Conservation (phyloP, 1,284 basidiomycete genomes). For the Ceratobasidium sp. region DNA sequence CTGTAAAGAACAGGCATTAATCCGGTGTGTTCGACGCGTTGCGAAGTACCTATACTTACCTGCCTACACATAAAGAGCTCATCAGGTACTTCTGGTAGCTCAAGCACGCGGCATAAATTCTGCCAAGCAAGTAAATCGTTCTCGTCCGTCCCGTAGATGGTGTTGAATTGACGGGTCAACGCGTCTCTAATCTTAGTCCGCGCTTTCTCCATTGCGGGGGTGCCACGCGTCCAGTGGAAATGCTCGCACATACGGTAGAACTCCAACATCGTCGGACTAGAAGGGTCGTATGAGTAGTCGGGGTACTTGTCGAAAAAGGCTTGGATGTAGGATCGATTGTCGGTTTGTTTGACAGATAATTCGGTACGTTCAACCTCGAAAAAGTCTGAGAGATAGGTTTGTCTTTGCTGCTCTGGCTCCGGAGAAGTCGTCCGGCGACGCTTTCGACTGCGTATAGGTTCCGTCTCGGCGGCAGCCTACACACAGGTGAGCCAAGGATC, state of each 20-base stretch:
- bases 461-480: background rate
- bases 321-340: constrained; percentile 10
- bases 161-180: constrained; percentile 26
- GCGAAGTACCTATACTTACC: background rate
- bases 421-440: constrained; percentile 11
- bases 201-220: constrained; percentile 27
- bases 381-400: background rate
- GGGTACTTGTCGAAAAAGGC: constrained; percentile 14
- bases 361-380: constrained; percentile 24
- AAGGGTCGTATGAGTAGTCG: constrained; percentile 16
- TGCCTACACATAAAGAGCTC: constrained; percentile 12
- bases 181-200: constrained; percentile 1
- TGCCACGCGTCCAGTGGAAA: background rate
- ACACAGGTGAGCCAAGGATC: background rate
- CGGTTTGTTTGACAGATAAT: background rate
- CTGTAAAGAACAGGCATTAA: background rate
- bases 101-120: constrained; percentile 22
- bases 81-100: constrained; percentile 19
- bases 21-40: no score
- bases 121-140: constrained; percentile 17
- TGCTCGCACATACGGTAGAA: constrained; percentile 32
- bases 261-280: constrained; percentile 31
- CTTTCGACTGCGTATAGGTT: background rate
- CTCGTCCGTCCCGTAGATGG: constrained; percentile 32
- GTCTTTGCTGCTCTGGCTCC: background rate